Conservation (phyloP, 768 basidiomycete genomes). For the Stropharia rugosoannulata region DNA sequence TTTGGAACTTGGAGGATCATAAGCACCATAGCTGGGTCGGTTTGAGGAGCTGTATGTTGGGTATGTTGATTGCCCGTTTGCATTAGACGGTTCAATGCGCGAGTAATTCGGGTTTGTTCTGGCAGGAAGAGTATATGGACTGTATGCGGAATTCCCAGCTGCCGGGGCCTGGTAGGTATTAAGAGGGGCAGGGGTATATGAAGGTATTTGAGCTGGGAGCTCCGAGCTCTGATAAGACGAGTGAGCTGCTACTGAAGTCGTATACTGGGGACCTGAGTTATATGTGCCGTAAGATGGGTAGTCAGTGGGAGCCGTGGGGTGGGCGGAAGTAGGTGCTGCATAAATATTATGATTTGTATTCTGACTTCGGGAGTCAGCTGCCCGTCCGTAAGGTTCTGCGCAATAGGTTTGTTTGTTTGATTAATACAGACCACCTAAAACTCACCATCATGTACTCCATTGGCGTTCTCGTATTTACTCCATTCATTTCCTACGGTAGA, state of each 20-base stretch:
- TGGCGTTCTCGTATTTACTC: background rate
- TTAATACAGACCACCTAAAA: background rate
- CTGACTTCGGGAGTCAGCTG: background rate
- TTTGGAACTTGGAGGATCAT: slow-evolving; percentile 10
- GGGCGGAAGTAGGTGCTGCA: background rate
- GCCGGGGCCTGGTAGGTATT: background rate
- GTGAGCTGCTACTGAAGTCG: background rate
- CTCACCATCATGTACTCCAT: slow-evolving; percentile 7
- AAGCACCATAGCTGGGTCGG: slow-evolving; percentile 9
- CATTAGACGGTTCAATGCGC: background rate
- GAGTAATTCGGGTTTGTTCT: background rate
- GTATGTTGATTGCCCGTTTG: slow-evolving; percentile 7
- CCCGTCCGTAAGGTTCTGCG: background rate
- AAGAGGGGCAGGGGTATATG: background rate
- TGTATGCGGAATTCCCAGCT: slow-evolving; percentile 8
- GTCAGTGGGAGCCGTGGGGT: background rate
- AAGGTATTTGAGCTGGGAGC: background rate
- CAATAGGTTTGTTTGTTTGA: background rate
- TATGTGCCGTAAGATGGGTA: slow-evolving; percentile 1
- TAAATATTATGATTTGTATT: background rate
- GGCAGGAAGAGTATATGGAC: slow-evolving; percentile 6
- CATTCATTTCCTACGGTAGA: slow-evolving; percentile 2
- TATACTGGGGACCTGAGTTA: background rate
- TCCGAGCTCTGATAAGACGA: slow-evolving; percentile 2
- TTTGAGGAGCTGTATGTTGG: slow-evolving; percentile 24